Conservation (phyloP, 2,329 filamentous ascomycete genomes). For the Phialophora macrospora region DNA sequence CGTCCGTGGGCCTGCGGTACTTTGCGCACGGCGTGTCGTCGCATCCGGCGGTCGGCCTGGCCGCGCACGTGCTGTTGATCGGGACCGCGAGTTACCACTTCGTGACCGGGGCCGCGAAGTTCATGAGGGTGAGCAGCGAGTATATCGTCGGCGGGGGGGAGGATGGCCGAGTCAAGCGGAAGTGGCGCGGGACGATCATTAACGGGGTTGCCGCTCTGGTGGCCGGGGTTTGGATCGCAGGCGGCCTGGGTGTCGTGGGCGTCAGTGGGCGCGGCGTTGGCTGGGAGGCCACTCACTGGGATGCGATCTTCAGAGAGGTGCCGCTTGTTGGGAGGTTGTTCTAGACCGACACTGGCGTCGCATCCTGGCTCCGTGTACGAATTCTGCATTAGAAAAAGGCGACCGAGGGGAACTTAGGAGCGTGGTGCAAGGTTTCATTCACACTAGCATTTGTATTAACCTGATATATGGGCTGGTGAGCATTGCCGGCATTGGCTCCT, state of each 20-base stretch:
- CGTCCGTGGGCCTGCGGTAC: conserved; percentile 82
- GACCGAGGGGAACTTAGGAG: background rate
- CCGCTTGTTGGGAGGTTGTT: conserved; percentile 62
- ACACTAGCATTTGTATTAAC: background rate
- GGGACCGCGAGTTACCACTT: conserved; percentile 74
- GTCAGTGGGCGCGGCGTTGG: conserved; percentile 70
- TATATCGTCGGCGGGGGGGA: conserved; percentile 54
- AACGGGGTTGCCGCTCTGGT: conserved; percentile 67
- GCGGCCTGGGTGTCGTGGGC: conserved; percentile 78
- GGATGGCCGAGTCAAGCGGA: conserved; percentile 51
- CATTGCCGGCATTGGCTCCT: background rate
- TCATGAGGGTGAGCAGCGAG: conserved; percentile 69
- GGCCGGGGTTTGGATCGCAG: conserved; percentile 76
- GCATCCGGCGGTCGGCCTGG: conserved; percentile 68
- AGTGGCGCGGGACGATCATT: conserved; percentile 71
- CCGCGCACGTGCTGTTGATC: conserved; percentile 72
- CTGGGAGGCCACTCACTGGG: conserved; percentile 81
- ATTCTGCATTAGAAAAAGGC: background rate
- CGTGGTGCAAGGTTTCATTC: background rate
- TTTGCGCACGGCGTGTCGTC: conserved; percentile 83
- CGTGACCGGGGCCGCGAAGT: conserved; percentile 83
- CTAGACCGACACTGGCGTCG: conserved; percentile 37
- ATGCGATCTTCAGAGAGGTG: conserved; percentile 70
- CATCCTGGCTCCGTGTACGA: background rate
- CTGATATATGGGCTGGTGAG: background rate